These are phyloP conservation scores for Arxiozyma telluris DNA, from an alignment of 1,139 yeast species.

Conservation along the genomic window DNA sequence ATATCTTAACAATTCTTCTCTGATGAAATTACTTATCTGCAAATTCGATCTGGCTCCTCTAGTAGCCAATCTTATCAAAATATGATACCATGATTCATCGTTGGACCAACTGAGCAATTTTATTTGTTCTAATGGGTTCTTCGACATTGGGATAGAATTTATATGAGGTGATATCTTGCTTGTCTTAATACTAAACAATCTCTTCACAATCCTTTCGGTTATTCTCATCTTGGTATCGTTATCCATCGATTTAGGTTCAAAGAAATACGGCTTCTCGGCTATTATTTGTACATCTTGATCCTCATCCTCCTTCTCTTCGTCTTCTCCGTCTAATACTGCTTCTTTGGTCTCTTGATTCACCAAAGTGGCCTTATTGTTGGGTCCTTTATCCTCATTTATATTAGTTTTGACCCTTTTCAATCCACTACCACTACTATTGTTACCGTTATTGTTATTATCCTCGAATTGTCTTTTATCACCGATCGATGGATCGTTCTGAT, in stretches of 20 bases:
- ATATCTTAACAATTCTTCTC: slow-evolving; percentile 64
- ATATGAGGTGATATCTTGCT: slow-evolving; percentile 1
- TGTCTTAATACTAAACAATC: slow-evolving; percentile 12
- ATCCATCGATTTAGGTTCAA: slow-evolving; percentile 17
- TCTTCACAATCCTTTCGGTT: slow-evolving; percentile 20
- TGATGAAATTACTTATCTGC: slow-evolving; percentile 47
- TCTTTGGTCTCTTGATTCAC: neutral
- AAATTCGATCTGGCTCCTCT: slow-evolving; percentile 49
- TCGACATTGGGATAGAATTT: neutral
- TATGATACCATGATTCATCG: slow-evolving; percentile 58
- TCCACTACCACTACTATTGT: no score
- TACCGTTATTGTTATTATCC: neutral
- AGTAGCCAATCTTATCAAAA: slow-evolving; percentile 72
- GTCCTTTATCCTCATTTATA: neutral
- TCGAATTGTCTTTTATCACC: neutral
- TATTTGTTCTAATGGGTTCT: slow-evolving; percentile 19
- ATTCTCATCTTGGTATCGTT: slow-evolving; percentile 20
- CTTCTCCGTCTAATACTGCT: neutral
- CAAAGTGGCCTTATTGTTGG: neutral
- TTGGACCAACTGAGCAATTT: slow-evolving; percentile 25
- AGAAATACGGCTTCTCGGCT: slow-evolving; percentile 12
- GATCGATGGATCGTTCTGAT: neutral
- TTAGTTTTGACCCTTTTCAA: neutral
- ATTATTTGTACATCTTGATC: slow-evolving; percentile 5
- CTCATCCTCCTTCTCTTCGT: slow-evolving; percentile 1